Base-by-base conservation (phyloP, 169 alveolate species). In the Theileria luwenshuni region DNA sequence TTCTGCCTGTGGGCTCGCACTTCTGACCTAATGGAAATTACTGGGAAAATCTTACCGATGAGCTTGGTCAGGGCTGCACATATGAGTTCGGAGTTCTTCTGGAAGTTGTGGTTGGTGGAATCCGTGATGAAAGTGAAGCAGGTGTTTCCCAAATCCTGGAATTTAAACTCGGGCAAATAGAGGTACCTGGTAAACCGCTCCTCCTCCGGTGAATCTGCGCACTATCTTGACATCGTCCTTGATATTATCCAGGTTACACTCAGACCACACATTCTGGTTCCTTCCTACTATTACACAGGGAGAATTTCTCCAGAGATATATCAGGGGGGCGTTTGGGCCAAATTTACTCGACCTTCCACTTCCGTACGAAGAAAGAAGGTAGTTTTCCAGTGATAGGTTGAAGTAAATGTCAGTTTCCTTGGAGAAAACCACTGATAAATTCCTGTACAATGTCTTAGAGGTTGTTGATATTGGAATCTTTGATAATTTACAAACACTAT, bases 121-220 rank as follows among this genome's bases (percentile, higher is more conserved):
- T 94, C 93, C 23, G 89, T 84, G 27, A 94, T 73, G 77, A 94
- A 94, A 0, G 97, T 90, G 67, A 94, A 95, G 48, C 95, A 93
- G 13, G 95, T 54, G 74, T 95, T 95, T 1, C 97, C 97, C 45
- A 94, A 59, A 38, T 91, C 93, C 86, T 81, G 43, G 3, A 42
- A 19, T 19, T 5, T 13, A 15, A 65, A 12, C 64, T 7, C 1
- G 3, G 32, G n/a, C 0, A 0, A n/a, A 10, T 27, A 0, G 28
- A 27, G 52, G n/a, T 62, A 83, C 97, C 86, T 96, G 94, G 69
- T 95, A 95, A 17, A 95, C 98, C 35, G 98, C 97, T 3, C 99
- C 98, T 19, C 99, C 99, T 58, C 98, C 99, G 15, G 96, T 88
- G 77, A 92, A 92, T 72, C 99, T 65, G 60, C 98, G 83, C n/a